phyloP scores from a whole-genome alignment of 768 basidiomycete genomes.

The Hygrophoropsis aurantiaca region DNA sequence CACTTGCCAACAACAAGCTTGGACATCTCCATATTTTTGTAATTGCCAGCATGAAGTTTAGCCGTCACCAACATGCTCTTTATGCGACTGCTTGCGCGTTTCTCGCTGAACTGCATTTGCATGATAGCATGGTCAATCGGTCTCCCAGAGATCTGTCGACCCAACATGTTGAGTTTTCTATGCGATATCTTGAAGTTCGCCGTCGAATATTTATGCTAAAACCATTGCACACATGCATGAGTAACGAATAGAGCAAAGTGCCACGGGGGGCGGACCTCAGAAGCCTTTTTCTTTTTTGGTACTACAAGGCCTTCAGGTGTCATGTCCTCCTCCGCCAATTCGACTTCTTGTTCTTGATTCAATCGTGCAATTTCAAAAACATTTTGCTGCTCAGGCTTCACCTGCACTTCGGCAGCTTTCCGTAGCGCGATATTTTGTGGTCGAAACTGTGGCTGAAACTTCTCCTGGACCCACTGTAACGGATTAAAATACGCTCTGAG shows the following conservation, averaged over 20 bases:
- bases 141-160: constrained; percentile 82
- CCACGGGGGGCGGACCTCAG: constrained; percentile 20
- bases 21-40: constrained; percentile 69
- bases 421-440: constrained; percentile 49
- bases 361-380: constrained; percentile 46
- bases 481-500: constrained; percentile 48
- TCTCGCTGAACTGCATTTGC: constrained; percentile 96
- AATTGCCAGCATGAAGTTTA: constrained; percentile 77
- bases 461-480: constrained; percentile 63
- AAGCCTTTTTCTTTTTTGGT: constrained; percentile 23
- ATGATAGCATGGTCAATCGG: constrained; percentile 94
- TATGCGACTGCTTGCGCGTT: constrained; percentile 81
- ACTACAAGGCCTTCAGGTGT: constrained; percentile 9
- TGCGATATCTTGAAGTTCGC: constrained; percentile 92
- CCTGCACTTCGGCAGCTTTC: constrained; percentile 42
- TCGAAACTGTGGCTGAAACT: constrained; percentile 49
- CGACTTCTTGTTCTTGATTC: constrained; percentile 14
- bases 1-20: constrained; percentile 82
- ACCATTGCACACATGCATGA: neutral
- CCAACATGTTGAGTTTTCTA: constrained; percentile 88
- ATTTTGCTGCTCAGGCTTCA: constrained; percentile 36
- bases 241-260: neutral
- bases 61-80: constrained; percentile 88
- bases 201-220: constrained; percentile 90
- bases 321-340: constrained; percentile 4